These are phyloP conservation scores for Podaxis mareebaensis DNA, from an alignment of 768 basidiomycete species.

Conservation along the genomic window DNA sequence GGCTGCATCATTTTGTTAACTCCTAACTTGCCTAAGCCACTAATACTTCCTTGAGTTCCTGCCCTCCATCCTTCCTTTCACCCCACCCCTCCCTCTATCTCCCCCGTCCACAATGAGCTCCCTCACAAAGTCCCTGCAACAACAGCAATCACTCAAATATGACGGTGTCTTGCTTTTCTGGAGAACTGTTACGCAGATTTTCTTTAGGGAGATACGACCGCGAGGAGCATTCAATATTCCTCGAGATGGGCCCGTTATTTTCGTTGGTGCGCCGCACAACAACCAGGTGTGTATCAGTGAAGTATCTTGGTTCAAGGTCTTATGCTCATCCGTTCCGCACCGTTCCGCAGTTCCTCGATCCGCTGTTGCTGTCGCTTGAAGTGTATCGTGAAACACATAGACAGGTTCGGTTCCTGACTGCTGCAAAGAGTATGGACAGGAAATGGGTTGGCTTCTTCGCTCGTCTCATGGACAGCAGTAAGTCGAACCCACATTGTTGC, in stretches of 20 bases:
- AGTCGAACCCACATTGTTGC: constrained; percentile 24
- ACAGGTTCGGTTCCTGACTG: constrained; percentile 83
- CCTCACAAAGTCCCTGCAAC: constrained; percentile 17
- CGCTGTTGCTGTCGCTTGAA: constrained; percentile 80
- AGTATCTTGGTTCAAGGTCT: not conserved
- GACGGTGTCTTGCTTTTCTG: constrained; percentile 83
- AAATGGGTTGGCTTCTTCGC: constrained; percentile 80
- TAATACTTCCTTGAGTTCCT: not conserved
- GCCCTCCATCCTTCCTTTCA: not conserved
- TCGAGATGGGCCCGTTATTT: constrained; percentile 85
- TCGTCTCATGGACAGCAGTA: constrained; percentile 86
- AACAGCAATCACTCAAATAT: constrained; percentile 44
- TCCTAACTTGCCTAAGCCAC: not conserved
- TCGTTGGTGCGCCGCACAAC: constrained; percentile 90
- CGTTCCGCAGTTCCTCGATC: constrained; percentile 80
- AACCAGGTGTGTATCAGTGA: constrained; percentile 63
- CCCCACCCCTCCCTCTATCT: constrained; percentile 8
- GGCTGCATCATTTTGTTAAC: not conserved
- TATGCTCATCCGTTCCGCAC: not conserved
- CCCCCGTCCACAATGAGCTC: constrained; percentile 21
- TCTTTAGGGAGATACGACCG: constrained; percentile 95
- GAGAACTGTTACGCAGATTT: constrained; percentile 84
- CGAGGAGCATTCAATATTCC: constrained; percentile 96
- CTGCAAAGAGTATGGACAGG: constrained; percentile 85
- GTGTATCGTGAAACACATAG: constrained; percentile 83